These are phyloP conservation scores for Penicillium sp. DNA, from an alignment of 2,329 filamentous ascomycete species.

Conservation along the genomic window DNA sequence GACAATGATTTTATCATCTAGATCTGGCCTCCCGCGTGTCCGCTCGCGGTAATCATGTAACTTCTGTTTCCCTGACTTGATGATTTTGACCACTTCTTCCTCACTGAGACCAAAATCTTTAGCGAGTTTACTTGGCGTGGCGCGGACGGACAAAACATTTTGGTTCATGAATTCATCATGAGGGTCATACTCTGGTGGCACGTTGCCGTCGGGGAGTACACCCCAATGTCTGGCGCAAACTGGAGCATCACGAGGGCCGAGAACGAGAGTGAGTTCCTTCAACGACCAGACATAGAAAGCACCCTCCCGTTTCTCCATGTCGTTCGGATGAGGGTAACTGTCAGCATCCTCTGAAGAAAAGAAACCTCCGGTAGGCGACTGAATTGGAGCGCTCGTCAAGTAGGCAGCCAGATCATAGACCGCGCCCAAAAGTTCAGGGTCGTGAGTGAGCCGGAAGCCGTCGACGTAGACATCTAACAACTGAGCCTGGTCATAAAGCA, in stretches of 20 bases:
- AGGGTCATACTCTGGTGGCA: conserved; percentile 76
- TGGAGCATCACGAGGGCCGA: conserved; percentile 66
- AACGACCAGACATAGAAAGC: conserved; percentile 94
- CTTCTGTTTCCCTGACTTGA: conserved; percentile 65
- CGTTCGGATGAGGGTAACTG: conserved; percentile 70
- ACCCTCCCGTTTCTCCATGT: conserved; percentile 81
- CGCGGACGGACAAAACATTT: conserved; percentile 76
- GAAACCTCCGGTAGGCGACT: conserved; percentile 70
- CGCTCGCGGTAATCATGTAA: conserved; percentile 69
- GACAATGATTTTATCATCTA: conserved; percentile 86
- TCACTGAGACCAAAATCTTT: conserved; percentile 71
- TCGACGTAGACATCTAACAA: conserved; percentile 81
- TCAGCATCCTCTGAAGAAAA: conserved; percentile 89
- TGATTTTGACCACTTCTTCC: conserved; percentile 65
- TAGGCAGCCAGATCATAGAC: conserved; percentile 86
- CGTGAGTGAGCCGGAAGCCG: conserved; percentile 69
- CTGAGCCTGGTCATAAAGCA: conserved; percentile 89
- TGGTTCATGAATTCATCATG: conserved; percentile 94
- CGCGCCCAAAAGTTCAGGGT: conserved; percentile 71
- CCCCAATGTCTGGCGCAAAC: conserved; percentile 83
- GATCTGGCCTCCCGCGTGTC: conserved; percentile 70
- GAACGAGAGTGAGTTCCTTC: conserved; percentile 76
- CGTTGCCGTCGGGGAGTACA: conserved; percentile 79
- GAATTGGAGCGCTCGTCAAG: conserved; percentile 69
- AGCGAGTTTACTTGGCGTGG: conserved; percentile 66